phyloP scores from a whole-genome alignment of 768 basidiomycete species.

The Boletus rubroflammeus region DNA sequence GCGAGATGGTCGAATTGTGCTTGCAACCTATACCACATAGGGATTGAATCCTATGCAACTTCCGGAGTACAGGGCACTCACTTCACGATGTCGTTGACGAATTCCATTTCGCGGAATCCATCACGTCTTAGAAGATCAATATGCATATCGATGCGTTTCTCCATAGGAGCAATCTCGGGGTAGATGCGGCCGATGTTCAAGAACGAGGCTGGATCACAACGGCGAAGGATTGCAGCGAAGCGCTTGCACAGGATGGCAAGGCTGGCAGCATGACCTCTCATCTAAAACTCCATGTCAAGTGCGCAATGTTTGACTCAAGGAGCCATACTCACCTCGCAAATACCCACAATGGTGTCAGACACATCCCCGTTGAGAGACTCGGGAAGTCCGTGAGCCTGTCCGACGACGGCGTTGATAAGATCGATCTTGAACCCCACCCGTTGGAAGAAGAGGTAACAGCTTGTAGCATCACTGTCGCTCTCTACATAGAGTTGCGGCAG shows the following conservation, averaged over 20 bases:
- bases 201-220: conserved; percentile 83
- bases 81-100: conserved; percentile 87
- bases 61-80: conserved; percentile 37
- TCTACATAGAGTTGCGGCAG: conserved; percentile 88
- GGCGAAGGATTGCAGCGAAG: conserved; percentile 78
- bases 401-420: conserved; percentile 78
- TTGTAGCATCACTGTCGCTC: conserved; percentile 83
- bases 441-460: conserved; percentile 90
- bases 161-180: conserved; percentile 81
- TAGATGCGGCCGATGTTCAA: conserved; percentile 79
- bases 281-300: conserved; percentile 38
- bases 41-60: neutral
- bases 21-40: conserved; percentile 60
- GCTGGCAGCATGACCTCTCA: conserved; percentile 78
- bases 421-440: conserved; percentile 85
- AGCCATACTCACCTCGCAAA: conserved; percentile 71
- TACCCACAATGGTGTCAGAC: conserved; percentile 84
- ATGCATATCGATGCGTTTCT: conserved; percentile 90
- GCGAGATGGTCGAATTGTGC: conserved; percentile 92
- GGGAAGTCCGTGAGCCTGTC: conserved; percentile 78
- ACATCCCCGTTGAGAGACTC: conserved; percentile 80
- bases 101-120: conserved; percentile 92
- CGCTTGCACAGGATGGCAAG: conserved; percentile 85
- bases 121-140: conserved; percentile 80
- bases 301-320: neutral